Conservation (phyloP, 2,329 filamentous ascomycete species). For the Ceratocystis lukuohia region DNA sequence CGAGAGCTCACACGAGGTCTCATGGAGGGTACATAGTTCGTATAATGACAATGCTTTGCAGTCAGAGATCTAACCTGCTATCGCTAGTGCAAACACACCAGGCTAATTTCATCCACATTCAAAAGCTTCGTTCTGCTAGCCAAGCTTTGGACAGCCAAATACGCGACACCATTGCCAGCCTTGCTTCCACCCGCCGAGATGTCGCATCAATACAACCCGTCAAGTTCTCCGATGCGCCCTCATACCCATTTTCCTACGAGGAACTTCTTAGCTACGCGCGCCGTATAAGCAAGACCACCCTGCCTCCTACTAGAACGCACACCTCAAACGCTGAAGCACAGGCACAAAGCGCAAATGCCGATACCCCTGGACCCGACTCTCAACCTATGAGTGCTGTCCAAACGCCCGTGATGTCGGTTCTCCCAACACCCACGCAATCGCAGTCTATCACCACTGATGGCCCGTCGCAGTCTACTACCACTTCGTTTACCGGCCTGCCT, state of each 20-base stretch:
- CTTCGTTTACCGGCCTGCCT: slow-evolving; percentile 33
- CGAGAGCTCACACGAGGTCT: slow-evolving; percentile 52
- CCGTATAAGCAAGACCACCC: slow-evolving; percentile 65
- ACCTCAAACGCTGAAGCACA: slow-evolving; percentile 23
- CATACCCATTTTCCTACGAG: slow-evolving; percentile 49
- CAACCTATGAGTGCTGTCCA: slow-evolving; percentile 25
- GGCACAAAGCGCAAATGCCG: slow-evolving; percentile 24
- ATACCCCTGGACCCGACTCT: slow-evolving; percentile 27
- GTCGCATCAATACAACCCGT: slow-evolving; percentile 51
- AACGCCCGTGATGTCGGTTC: slow-evolving; percentile 21
- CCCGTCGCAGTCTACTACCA: slow-evolving; percentile 25
- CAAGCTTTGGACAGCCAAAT: slow-evolving; percentile 57
- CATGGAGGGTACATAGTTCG: slow-evolving; percentile 39
- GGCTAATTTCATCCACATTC: slow-evolving; percentile 55
- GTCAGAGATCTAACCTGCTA: neutral
- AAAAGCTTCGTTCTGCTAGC: slow-evolving; percentile 53
- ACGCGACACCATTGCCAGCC: slow-evolving; percentile 52
- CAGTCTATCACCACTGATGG: slow-evolving; percentile 22
- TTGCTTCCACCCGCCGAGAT: slow-evolving; percentile 60
- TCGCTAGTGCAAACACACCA: slow-evolving; percentile 58
- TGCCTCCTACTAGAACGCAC: slow-evolving; percentile 41
- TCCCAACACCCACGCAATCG: slow-evolving; percentile 21
- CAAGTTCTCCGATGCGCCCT: slow-evolving; percentile 37
- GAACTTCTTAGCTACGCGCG: slow-evolving; percentile 67
- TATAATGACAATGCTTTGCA: neutral